A percentile compares a stretch with the other conserved stretches of the same genome.
phyloP scores from a whole-genome alignment of 805 yeast genomes.

The Isabelozyma pseudorhagii region DNA sequence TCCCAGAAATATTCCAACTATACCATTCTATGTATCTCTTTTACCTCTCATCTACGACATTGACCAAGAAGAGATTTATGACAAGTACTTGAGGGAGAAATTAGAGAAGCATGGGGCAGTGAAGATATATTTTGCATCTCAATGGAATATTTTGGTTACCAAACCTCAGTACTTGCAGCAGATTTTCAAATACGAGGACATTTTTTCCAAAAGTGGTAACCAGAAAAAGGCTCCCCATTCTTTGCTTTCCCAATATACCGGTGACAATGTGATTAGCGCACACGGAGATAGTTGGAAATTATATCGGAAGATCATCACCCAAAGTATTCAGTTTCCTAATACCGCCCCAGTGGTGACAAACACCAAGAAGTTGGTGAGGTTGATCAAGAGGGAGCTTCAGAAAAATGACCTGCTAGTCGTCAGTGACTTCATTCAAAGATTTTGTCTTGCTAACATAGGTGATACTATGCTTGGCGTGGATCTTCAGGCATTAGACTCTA shows the following conservation, averaged over 20 bases:
- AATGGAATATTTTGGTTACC: slow-evolving; percentile 57
- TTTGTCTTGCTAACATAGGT: slow-evolving; percentile 48
- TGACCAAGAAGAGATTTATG: slow-evolving; percentile 49
- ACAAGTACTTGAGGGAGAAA: slow-evolving; percentile 39
- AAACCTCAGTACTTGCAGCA: slow-evolving; percentile 45
- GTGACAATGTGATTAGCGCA: slow-evolving; percentile 59
- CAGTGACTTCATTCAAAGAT: slow-evolving; percentile 44
- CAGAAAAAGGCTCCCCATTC: slow-evolving; percentile 56
- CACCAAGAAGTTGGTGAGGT: slow-evolving; percentile 26
- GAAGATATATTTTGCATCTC: slow-evolving; percentile 55
- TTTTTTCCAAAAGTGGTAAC: slow-evolving; percentile 58
- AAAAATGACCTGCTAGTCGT: slow-evolving; percentile 15
- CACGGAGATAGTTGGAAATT: slow-evolving; percentile 51
- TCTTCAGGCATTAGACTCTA: slow-evolving; percentile 26
- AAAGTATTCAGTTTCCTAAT: slow-evolving; percentile 50
- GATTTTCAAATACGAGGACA: slow-evolving; percentile 46
- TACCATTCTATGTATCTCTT: slow-evolving; percentile 59
- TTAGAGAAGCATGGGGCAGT: slow-evolving; percentile 56
- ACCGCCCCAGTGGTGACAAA: slow-evolving; percentile 35
- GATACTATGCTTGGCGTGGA: slow-evolving; percentile 50
- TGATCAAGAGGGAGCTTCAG: slow-evolving; percentile 16
- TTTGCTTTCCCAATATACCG: slow-evolving; percentile 52
- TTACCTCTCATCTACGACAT: slow-evolving; percentile 39
- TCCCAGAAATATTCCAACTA: slow-evolving; percentile 54
- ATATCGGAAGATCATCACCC: slow-evolving; percentile 44